Evolutionary conservation across 106 monocot species (phyloP).

Genomic region (Xerophyta viscosa): DNA sequence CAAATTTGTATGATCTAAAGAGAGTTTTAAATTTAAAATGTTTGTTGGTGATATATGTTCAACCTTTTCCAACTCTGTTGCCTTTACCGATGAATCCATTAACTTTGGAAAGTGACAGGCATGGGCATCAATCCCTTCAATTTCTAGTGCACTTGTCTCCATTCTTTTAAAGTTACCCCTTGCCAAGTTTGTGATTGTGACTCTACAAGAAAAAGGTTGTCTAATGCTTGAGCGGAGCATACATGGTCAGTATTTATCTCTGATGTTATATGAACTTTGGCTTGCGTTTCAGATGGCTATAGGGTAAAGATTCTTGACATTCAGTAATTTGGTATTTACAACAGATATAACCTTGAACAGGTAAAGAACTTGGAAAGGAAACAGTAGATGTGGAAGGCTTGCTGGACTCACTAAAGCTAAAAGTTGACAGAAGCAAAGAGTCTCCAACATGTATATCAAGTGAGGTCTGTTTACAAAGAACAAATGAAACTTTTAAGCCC

Average conservation of each 20-base stretch:
- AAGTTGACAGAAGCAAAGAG: conserved; percentile 3
- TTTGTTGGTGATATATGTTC: no score
- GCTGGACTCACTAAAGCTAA: conserved; percentile 15
- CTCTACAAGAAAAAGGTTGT: conserved; percentile 36
- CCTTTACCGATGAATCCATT: no score
- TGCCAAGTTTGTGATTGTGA: conserved; percentile 36
- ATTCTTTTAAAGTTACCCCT: conserved; percentile 25
- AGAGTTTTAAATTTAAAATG: no score
- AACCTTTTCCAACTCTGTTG: no score
- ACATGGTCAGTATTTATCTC: conserved; percentile 13
- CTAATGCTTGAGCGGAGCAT: conserved; percentile 39
- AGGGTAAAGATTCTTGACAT: no score
- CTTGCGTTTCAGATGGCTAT: no score
- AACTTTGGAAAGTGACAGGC: no score
- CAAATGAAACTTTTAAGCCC: neutral
- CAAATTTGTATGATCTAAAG: no score
- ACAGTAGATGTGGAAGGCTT: conserved; percentile 24
- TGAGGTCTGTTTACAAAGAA: conserved; percentile 11
- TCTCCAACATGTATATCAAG: conserved; percentile 29
- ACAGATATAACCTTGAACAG: conserved; percentile 2
- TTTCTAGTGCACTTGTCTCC: conserved; percentile 29
- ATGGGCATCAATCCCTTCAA: conserved; percentile 24
- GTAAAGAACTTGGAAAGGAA: conserved; percentile 1
- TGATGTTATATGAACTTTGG: neutral
- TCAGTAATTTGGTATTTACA: neutral